These are phyloP conservation scores for Cladophialophora chaetospira DNA, from an alignment of 2,329 filamentous ascomycete genomes.

Conservation along the genomic window DNA sequence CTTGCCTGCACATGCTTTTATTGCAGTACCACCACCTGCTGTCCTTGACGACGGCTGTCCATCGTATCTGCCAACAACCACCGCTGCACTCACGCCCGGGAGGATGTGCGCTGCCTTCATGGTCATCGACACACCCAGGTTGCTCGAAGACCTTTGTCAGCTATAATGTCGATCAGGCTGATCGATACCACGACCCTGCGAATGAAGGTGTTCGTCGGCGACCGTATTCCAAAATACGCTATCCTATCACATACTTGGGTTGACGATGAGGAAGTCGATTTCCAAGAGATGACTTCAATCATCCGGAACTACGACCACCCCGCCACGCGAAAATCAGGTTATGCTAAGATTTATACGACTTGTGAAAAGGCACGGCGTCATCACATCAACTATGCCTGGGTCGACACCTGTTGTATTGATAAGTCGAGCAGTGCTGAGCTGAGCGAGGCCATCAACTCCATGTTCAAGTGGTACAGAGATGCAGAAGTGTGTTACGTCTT, in stretches of 20 bases:
- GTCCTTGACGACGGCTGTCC: too few species aligned
- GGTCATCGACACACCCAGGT: too few species aligned
- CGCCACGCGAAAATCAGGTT: not conserved
- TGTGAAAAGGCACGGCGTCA: not conserved
- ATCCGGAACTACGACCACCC: not conserved
- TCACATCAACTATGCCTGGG: constrained; percentile 13
- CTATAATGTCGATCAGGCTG: constrained; percentile 7
- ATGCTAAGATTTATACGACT: not conserved
- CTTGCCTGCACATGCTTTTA: too few species aligned
- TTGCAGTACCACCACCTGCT: too few species aligned
- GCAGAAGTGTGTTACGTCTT: constrained; percentile 30
- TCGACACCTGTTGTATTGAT: constrained; percentile 32
- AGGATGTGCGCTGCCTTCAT: too few species aligned
- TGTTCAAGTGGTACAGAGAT: constrained; percentile 33
- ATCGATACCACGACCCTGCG: not conserved
- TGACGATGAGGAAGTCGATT: constrained; percentile 14
- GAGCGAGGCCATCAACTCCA: constrained; percentile 28
- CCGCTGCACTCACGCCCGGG: too few species aligned
- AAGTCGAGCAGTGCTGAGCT: constrained; percentile 34
- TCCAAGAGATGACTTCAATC: not conserved
- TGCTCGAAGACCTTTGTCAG: not conserved
- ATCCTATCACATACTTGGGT: constrained; percentile 19
- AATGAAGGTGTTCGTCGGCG: not conserved
- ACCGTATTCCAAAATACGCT: constrained; percentile 8
- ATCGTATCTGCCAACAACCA: too few species aligned